Percentiles rank a stretch among this genome's conserved stretches.
These are phyloP conservation scores for Westerdykella ornata DNA, from an alignment of 2,329 filamentous ascomycete species.

Conservation along the genomic window DNA sequence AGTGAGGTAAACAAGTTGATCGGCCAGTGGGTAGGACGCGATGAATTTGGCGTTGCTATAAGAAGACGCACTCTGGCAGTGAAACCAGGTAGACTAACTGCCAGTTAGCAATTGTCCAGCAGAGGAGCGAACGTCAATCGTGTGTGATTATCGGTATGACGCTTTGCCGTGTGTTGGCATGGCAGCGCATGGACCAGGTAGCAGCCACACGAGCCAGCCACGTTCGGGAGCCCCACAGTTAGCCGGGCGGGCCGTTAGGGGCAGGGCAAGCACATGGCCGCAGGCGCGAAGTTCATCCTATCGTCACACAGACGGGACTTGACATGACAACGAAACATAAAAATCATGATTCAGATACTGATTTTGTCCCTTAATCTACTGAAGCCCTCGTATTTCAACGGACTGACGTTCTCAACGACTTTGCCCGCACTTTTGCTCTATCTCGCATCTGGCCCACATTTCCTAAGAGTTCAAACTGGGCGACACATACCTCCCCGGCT, in stretches of 20 bases:
- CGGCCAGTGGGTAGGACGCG: too few relatives aligned
- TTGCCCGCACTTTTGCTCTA: neutral
- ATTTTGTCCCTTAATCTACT: neutral
- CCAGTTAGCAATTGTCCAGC: neutral
- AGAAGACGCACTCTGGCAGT: too few relatives aligned
- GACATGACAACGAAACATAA: too few relatives aligned
- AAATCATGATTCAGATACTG: too few relatives aligned
- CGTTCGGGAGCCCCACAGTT: too few relatives aligned
- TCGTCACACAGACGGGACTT: too few relatives aligned
- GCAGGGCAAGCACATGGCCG: too few relatives aligned
- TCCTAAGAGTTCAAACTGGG: conserved; percentile 1
- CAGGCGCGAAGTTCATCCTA: too few relatives aligned
- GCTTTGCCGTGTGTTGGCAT: neutral
- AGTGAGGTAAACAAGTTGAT: neutral
- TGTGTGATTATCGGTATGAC: too few relatives aligned
- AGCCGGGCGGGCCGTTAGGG: too few relatives aligned
- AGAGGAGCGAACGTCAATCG: neutral
- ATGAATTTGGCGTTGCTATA: too few relatives aligned
- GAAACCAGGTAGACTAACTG: neutral
- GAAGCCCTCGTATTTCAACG: neutral
- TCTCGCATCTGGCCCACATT: neutral
- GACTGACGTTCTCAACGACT: neutral
- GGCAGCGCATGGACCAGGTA: neutral
- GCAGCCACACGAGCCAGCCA: neutral
- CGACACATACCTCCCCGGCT: neutral